Evolutionary conservation across 805 yeast genomes (phyloP).

Genomic region (Ascoidea asiatica): DNA sequence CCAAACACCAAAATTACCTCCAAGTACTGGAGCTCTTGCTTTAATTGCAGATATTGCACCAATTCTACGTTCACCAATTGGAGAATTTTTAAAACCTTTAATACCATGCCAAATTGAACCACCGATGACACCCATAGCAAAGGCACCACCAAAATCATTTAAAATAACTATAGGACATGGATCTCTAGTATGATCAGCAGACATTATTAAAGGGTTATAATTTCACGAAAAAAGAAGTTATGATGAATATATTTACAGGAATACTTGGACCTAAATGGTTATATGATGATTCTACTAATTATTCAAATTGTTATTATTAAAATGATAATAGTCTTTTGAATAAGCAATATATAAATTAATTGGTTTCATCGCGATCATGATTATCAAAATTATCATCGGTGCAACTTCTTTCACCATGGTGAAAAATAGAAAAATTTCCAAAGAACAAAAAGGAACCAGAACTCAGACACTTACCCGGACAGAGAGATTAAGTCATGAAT

Average conservation of each 20-base stretch:
- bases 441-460: too few relatives aligned
- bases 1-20: slow-evolving; percentile 99
- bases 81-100: slow-evolving; percentile 97
- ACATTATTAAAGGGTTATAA: neutral
- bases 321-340: too few relatives aligned
- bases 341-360: too few relatives aligned
- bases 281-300: too few relatives aligned
- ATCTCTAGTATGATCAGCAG: slow-evolving; percentile 94
- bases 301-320: too few relatives aligned
- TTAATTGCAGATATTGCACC: slow-evolving; percentile 87
- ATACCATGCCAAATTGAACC: slow-evolving; percentile 99
- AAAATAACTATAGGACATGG: slow-evolving; percentile 96
- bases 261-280: too few relatives aligned
- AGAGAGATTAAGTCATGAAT: too few relatives aligned
- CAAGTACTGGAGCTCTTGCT: slow-evolving; percentile 95
- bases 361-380: too few relatives aligned
- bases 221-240: neutral
- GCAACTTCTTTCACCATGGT: too few relatives aligned
- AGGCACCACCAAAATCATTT: slow-evolving; percentile 98
- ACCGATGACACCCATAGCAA: slow-evolving; percentile 97
- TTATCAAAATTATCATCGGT: too few relatives aligned
- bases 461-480: too few relatives aligned
- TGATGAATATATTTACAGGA: neutral
- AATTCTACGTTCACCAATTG: slow-evolving; percentile 85
- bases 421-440: too few relatives aligned